Evolutionary conservation across 768 basidiomycete genomes (phyloP).

Genomic region (Mycena metata): DNA sequence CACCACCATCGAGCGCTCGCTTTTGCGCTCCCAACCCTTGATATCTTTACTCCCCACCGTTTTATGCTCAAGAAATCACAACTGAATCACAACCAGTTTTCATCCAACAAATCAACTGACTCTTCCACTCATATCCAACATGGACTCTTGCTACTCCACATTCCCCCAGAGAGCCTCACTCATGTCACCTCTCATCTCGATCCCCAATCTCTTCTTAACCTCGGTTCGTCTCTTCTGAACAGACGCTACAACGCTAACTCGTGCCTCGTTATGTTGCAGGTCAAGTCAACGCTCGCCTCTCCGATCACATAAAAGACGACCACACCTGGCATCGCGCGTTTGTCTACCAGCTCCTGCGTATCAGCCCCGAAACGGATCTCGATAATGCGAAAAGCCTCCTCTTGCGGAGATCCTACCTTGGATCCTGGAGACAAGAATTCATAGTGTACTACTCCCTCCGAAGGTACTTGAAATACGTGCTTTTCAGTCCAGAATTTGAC

Average conservation of each 20-base stretch:
- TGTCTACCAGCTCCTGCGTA: constrained; percentile 73
- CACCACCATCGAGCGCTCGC: constrained; percentile 32
- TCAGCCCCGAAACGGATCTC: constrained; percentile 74
- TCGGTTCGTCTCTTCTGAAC: too few species aligned
- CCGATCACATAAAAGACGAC: constrained; percentile 78
- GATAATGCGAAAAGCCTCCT: constrained; percentile 60
- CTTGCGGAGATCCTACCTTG: constrained; percentile 64
- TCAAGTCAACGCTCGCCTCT: constrained; percentile 63
- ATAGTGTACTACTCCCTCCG: constrained; percentile 67
- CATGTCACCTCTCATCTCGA: constrained; percentile 82
- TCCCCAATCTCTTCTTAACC: constrained; percentile 70
- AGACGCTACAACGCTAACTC: too few species aligned
- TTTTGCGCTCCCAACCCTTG: constrained; percentile 40
- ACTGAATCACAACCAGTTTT: constrained; percentile 54
- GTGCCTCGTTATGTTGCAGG: too few species aligned
- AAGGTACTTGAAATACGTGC: constrained; percentile 56
- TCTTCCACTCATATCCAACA: constrained; percentile 57
- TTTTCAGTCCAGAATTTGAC: background rate
- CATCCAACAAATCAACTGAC: constrained; percentile 48
- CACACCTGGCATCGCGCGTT: constrained; percentile 87
- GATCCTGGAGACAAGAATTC: constrained; percentile 80
- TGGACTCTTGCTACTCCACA: constrained; percentile 65
- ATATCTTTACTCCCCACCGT: constrained; percentile 46
- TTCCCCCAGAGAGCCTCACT: constrained; percentile 81
- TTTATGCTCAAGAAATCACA: constrained; percentile 78